These are phyloP conservation scores for Diaporthe longicolla DNA, from an alignment of 2,329 filamentous ascomycete species.

Conservation along the genomic window DNA sequence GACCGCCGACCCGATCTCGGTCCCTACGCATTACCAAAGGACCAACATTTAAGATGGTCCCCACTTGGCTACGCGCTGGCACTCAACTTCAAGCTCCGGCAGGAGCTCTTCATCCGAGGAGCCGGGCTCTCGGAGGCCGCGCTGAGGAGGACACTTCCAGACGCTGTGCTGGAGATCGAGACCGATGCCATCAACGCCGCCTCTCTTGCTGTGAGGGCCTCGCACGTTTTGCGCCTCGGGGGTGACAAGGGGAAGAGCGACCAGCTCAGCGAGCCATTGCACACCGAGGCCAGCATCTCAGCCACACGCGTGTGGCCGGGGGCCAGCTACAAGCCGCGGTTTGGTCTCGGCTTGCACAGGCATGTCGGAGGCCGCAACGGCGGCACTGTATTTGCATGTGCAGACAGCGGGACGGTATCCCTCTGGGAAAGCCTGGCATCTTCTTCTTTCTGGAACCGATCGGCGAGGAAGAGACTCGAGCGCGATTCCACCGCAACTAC, in stretches of 20 bases:
- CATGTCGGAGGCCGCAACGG: slow-evolving; percentile 46
- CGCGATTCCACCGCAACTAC: slow-evolving; percentile 9
- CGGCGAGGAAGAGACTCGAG: neutral
- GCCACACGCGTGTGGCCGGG: slow-evolving; percentile 43
- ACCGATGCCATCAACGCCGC: slow-evolving; percentile 56
- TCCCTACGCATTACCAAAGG: slow-evolving; percentile 54
- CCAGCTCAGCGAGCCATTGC: slow-evolving; percentile 48
- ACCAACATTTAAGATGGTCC: slow-evolving; percentile 55
- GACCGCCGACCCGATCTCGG: slow-evolving; percentile 58
- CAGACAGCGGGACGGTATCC: slow-evolving; percentile 58
- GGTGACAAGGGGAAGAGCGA: slow-evolving; percentile 36
- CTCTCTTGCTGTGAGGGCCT: slow-evolving; percentile 54
- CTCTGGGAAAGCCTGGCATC: slow-evolving; percentile 22
- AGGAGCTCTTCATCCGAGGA: slow-evolving; percentile 53
- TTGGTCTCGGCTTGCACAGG: slow-evolving; percentile 53
- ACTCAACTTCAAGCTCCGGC: slow-evolving; percentile 55
- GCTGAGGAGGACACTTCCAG: slow-evolving; percentile 41
- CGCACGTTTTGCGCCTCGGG: slow-evolving; percentile 51
- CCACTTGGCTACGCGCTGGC: slow-evolving; percentile 56
- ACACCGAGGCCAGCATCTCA: slow-evolving; percentile 55
- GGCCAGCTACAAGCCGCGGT: slow-evolving; percentile 45
- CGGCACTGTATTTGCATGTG: slow-evolving; percentile 56
- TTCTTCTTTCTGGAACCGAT: neutral
- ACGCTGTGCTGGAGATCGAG: slow-evolving; percentile 54
- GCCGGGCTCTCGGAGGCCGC: slow-evolving; percentile 16